Conservation (phyloP, 306 rosid species). For the Pyrus pyrifolia region DNA sequence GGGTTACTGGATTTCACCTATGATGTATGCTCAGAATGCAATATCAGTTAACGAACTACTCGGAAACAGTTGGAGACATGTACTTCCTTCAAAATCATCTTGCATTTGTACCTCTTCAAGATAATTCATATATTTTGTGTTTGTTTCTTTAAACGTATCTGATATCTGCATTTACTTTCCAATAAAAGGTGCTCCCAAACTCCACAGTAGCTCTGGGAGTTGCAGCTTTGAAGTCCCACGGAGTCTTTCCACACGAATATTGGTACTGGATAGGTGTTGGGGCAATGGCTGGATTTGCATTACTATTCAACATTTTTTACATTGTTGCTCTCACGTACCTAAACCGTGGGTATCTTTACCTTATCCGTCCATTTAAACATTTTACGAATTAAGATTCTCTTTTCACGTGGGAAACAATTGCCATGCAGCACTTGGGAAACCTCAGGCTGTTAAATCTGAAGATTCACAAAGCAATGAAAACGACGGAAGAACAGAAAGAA, state of each 20-base stretch:
- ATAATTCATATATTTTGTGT: background rate
- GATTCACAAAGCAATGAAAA: constrained; percentile 17
- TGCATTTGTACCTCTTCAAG: background rate
- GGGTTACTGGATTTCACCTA: constrained; percentile 75
- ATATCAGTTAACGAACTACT: constrained; percentile 59
- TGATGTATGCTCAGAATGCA: constrained; percentile 66
- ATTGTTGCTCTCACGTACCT: constrained; percentile 44
- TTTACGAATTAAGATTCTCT: background rate
- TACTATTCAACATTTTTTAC: constrained; percentile 41
- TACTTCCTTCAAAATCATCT: constrained; percentile 17
- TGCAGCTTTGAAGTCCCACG: constrained; percentile 39
- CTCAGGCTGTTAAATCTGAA: constrained; percentile 27
- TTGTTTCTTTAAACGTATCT: background rate
- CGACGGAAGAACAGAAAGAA: constrained; percentile 1
- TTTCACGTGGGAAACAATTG: background rate
- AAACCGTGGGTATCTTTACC: constrained; percentile 33
- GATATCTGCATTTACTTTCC: background rate
- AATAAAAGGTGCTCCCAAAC: constrained; percentile 34
- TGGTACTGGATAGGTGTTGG: constrained; percentile 77
- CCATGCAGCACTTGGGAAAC: constrained; percentile 44
- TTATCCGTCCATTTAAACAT: background rate
- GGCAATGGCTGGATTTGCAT: constrained; percentile 42
- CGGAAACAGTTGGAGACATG: constrained; percentile 57
- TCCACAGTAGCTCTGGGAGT: constrained; percentile 39
- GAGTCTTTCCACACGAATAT: constrained; percentile 42